Base-by-base conservation (phyloP, 768 basidiomycete species). In the Leucocoprinus birnbaumii region DNA sequence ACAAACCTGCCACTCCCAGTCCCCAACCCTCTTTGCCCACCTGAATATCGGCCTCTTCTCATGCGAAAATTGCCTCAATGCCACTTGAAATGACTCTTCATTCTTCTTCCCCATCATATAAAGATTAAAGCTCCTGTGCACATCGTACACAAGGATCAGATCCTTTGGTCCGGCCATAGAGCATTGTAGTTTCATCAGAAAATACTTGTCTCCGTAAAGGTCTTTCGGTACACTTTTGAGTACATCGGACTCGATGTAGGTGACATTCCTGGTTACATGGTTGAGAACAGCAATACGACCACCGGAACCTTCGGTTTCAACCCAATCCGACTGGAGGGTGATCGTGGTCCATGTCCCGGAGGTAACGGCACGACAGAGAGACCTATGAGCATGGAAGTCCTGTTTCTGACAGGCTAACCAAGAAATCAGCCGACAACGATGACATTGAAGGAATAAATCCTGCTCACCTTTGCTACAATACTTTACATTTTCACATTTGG, bases 371-470 rank as follows among this genome's bases (percentile, higher is more conserved):
- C 62, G 65, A 58, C 76, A 78, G 0, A 61, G 47, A 0, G 45
- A 43, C 59, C 73, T 74, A 61, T 78, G 76, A 5, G 62, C 56
- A 25, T 63, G 62, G 76, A 76, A 79, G 57, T 77, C 72, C n/a
- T 53, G 58, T 14, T 52, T 63, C 57, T 76, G 78, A 50, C 77
- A 78, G 38, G 69, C 76, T 75, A 38, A 6, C 52, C 41, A 9
- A 3, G 13, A 24, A 22, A 11, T 37, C 25, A 48, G 46, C 47
- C 16, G 6, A 1, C 14, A 16, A 42, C 10, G 9, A n/a, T 14
- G 16, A 3, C 11, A n/a, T 4, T 3, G n/a, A 38, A 4, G 16
- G 4, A 14, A 16, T 13, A 16, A n/a, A n/a, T n/a, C n/a, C 4
- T 14, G 48, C 66, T 48, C n/a, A 73, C 73, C 68, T 61, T 61